Base-by-base conservation (phyloP, 129 eudicot genomes). In the Oenanthe sinensis region DNA sequence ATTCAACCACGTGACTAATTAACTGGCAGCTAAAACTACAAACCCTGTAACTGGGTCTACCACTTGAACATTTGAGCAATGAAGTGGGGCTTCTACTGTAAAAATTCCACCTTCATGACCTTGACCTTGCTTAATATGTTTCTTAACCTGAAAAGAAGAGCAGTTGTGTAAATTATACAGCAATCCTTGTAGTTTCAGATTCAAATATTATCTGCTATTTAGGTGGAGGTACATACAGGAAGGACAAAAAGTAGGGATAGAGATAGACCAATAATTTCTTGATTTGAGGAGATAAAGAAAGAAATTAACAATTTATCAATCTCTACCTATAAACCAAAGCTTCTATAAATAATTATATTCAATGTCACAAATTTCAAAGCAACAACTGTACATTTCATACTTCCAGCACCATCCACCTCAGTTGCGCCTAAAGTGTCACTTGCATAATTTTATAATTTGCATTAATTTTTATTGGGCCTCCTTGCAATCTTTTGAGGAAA, bases 41-140 rank as follows among this genome's bases (percentile, higher is more conserved):
- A 81, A 94, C 97, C 90, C 87, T 49, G 98, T 89, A 4, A 33
- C 36, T 33, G 36, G 0, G 36, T 33, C 36, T 33, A 33, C 36
- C 36, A 33, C 36, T 33, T 33, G 36, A 74, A 95, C 96, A 83
- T 95, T 95, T 72, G 97, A 95, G 55, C 86, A 96, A 85, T 95
- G 98, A 73, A 95, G 91, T 60, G 99, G 99, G 78, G 99, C 99
- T 88, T 92, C 99, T 20, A 95, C 97, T 13, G 96, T 81, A 76
- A 95, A 95, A 47, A 95, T 95, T 76, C 97, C 99, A 52, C 99
- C 99, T 89, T 95, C 99, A 78, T 95, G 97, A 15, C 97, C 98
- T 82, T 94, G 98, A 76, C 98, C 98, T 84, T 94, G 98, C 67
- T 94, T 94, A 55, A 95, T 92, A 85, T 95, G 99, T 75, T 95